Evolutionary conservation across 2,329 filamentous ascomycete species (phyloP).

Genomic region (Geosmithia flava): DNA sequence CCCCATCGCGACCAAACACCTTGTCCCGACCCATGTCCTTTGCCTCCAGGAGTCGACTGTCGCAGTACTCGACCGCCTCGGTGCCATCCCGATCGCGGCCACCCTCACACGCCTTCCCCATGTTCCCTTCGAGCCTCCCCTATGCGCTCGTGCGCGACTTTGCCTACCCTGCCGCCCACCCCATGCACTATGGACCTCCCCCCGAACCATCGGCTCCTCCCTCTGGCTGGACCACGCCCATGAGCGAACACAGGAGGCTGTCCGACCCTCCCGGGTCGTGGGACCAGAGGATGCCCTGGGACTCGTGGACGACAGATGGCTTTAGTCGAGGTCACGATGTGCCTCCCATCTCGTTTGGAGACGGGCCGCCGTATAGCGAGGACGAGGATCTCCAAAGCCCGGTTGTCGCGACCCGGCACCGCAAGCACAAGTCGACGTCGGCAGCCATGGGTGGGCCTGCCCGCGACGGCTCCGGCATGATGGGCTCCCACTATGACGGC

Average conservation of each 20-base stretch:
- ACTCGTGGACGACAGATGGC: slow-evolving; percentile 38
- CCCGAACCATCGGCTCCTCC: slow-evolving; percentile 57
- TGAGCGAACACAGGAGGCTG: slow-evolving; percentile 66
- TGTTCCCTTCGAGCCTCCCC: slow-evolving; percentile 72
- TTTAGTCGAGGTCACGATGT: slow-evolving; percentile 57
- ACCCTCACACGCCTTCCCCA: slow-evolving; percentile 62
- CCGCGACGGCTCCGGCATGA: slow-evolving; percentile 11
- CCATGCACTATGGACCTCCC: slow-evolving; percentile 88
- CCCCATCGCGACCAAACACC: slow-evolving; percentile 15
- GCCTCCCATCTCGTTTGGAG: slow-evolving; percentile 71
- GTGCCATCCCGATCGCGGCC: slow-evolving; percentile 61
- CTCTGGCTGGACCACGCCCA: slow-evolving; percentile 74
- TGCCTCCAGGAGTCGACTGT: slow-evolving; percentile 69
- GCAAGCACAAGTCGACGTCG: slow-evolving; percentile 67
- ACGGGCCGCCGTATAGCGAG: slow-evolving; percentile 88
- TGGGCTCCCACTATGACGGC: slow-evolving; percentile 35
- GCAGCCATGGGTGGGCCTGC: slow-evolving; percentile 21
- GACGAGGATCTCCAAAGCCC: slow-evolving; percentile 92
- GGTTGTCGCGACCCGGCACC: slow-evolving; percentile 72
- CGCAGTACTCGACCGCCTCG: slow-evolving; percentile 68
- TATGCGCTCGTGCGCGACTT: slow-evolving; percentile 95
- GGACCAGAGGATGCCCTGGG: slow-evolving; percentile 56
- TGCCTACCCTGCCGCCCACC: slow-evolving; percentile 73
- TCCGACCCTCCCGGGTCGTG: slow-evolving; percentile 70
- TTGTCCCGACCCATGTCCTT: slow-evolving; percentile 59